Evolutionary conservation across 139 green algal genomes (phyloP).

Genomic region (Chlorella sp.): DNA sequence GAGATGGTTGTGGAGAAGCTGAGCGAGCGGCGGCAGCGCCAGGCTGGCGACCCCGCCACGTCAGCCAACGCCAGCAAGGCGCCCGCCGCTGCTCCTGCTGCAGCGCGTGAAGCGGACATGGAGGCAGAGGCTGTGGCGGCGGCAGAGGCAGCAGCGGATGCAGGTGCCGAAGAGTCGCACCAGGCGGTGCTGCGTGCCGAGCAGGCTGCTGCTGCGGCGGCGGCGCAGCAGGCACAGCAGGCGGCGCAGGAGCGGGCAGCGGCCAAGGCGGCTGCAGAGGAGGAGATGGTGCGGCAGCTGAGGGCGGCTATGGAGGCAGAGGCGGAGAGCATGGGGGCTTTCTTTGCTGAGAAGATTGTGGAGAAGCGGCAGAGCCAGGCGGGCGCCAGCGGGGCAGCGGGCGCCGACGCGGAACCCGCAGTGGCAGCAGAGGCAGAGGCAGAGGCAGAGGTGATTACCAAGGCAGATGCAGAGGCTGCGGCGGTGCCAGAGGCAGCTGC

Average conservation of each 20-base stretch:
- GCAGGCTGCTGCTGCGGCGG: background rate
- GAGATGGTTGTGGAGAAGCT: too few species aligned
- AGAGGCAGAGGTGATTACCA: too few species aligned
- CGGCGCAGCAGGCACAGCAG: background rate
- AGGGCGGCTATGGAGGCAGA: background rate
- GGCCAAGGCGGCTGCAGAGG: background rate
- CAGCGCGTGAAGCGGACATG: background rate
- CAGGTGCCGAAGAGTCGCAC: background rate
- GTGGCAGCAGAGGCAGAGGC: too few species aligned
- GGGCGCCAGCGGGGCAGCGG: background rate
- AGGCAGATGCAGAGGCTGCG: too few species aligned
- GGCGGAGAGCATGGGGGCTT: background rate
- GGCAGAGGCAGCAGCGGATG: background rate
- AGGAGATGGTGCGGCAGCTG: conserved; percentile 9
- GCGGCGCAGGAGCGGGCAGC: background rate
- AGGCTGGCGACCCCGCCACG: too few species aligned
- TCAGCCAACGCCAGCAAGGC: background rate
- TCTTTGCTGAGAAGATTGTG: background rate
- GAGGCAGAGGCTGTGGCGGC: background rate
- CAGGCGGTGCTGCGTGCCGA: background rate
- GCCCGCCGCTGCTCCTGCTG: background rate
- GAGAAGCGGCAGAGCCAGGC: background rate
- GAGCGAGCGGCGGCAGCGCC: too few species aligned
- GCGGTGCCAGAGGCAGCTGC: too few species aligned
- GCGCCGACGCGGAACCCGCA: too few species aligned